Base-by-base conservation (phyloP, 2,329 filamentous ascomycete species). In the Paecilomyces niveus region DNA sequence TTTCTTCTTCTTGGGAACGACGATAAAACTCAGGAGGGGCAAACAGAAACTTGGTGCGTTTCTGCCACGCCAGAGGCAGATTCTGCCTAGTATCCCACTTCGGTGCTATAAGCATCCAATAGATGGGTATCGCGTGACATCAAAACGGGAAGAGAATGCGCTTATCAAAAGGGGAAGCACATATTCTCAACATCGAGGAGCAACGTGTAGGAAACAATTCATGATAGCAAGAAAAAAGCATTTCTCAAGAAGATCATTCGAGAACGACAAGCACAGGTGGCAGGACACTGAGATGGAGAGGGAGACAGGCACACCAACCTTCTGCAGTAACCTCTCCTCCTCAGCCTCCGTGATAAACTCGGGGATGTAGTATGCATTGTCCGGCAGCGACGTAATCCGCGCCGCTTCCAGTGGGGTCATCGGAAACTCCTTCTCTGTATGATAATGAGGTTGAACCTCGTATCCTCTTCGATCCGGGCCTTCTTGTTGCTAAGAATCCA, bases 311-410 rank as follows among this genome's bases (percentile, higher is more conserved):
- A 18, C n/a, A 60, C 66, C 53, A 67, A 89, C 89, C 80, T 90
- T 94, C 56, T 85, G 76, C 54, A 96, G 76, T 7, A 97, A 83
- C 7, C 76, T 68, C 32, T 77, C 72, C 76, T 96, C 91, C 74
- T 97, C 92, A 52, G 87, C 83, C 57, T 79, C 73, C 3, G 83
- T 88, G 71, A 97, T 88, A 76, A 97, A 97, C 71, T 92, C 80
- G 7, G 91, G 82, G 58, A 97, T 88, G 76, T 97, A 97, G 77
- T 88, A 96, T 57, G 90, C 89, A 33, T 68, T 69, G 3, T 67
- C 63, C 0, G 74, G 71, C 39, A 77, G 59, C 9, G 63, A 63
- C 4, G 55, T 62, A 56, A 76, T 73, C 54, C 68, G 66, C 35
- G 64, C 65, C n/a, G 62, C 57, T 59, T 73, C 65, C 7, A 76